A percentile compares a stretch with the other conserved stretches of the same genome.
Conservation (phyloP, 768 basidiomycete species). For the Rhodotorula toruloides region DNA sequence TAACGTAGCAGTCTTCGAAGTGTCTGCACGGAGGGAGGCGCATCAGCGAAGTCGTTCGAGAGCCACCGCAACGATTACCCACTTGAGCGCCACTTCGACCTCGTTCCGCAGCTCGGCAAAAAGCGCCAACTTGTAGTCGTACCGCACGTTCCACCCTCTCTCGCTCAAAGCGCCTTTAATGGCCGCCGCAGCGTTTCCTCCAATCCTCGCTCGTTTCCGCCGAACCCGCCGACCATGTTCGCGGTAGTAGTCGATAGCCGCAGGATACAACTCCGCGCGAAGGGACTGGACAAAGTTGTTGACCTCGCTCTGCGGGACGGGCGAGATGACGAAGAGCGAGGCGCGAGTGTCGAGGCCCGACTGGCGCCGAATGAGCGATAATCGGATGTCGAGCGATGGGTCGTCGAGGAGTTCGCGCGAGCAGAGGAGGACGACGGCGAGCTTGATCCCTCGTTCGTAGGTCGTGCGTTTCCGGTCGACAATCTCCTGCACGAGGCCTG, state of each 20-base stretch:
- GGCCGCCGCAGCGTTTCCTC: too few species aligned
- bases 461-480: conserved; percentile 70
- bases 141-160: conserved; percentile 91
- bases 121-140: conserved; percentile 95
- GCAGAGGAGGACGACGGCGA: conserved; percentile 91
- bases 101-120: conserved; percentile 94
- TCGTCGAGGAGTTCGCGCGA: conserved; percentile 83
- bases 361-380: conserved; percentile 80
- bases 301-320: conserved; percentile 78
- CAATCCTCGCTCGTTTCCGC: conserved; percentile 59
- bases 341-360: conserved; percentile 86
- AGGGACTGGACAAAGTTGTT: conserved; percentile 82
- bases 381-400: conserved; percentile 68
- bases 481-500: conserved; percentile 73
- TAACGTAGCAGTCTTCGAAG: conserved; percentile 87
- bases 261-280: conserved; percentile 79
- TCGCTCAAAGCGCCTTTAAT: conserved; percentile 48
- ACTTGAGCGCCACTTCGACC: conserved; percentile 88
- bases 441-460: conserved; percentile 80
- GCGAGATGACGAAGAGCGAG: conserved; percentile 87
- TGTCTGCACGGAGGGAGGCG: conserved; percentile 55
- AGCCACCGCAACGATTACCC: conserved; percentile 43
- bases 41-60: conserved; percentile 11
- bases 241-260: conserved; percentile 88
- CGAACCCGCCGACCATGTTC: conserved; percentile 86